These are phyloP conservation scores for Grosmannia huntii DNA, from an alignment of 2,329 filamentous ascomycete genomes.

Conservation along the genomic window DNA sequence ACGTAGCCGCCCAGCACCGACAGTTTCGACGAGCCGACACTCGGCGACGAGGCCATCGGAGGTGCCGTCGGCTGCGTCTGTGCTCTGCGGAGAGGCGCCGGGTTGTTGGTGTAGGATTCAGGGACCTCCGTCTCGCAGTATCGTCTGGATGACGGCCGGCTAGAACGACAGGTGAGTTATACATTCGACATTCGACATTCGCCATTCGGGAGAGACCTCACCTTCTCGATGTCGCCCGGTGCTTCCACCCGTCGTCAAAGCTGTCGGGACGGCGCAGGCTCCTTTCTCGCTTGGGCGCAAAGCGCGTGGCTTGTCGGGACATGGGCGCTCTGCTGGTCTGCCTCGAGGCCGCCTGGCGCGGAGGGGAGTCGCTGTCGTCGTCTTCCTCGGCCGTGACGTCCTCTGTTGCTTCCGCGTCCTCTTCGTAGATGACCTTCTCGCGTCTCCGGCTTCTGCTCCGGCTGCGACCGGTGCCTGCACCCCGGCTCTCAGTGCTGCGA, in stretches of 20 bases:
- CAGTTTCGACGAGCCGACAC: conserved; percentile 20
- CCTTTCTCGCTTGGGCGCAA: conserved; percentile 7
- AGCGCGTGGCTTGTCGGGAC: conserved; percentile 10
- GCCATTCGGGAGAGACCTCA: no score
- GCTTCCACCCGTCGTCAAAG: conserved; percentile 4
- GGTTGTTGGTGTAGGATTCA: conserved; percentile 2
- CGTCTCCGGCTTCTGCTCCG: neutral
- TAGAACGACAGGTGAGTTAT: neutral
- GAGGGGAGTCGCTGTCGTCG: conserved; percentile 1
- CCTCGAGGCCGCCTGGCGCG: conserved; percentile 5
- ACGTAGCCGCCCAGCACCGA: conserved; percentile 20
- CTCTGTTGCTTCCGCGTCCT: conserved; percentile 5
- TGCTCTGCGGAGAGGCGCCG: conserved; percentile 14
- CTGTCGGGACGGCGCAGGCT: conserved; percentile 4
- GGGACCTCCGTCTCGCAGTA: conserved; percentile 11
- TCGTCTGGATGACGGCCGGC: conserved; percentile 7
- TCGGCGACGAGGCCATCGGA: conserved; percentile 22
- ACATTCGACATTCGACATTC: neutral
- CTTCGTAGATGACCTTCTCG: conserved; percentile 9
- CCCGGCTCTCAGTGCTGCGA: conserved; percentile 6
- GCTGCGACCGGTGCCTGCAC: conserved; percentile 3
- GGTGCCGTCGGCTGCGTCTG: conserved; percentile 21
- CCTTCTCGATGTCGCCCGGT: conserved; percentile 9
- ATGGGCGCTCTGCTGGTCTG: conserved; percentile 13
- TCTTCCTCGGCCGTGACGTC: conserved; percentile 5